Evolutionary conservation across 257 asterid species (phyloP).

Genomic region (Pogostemon cablin): DNA sequence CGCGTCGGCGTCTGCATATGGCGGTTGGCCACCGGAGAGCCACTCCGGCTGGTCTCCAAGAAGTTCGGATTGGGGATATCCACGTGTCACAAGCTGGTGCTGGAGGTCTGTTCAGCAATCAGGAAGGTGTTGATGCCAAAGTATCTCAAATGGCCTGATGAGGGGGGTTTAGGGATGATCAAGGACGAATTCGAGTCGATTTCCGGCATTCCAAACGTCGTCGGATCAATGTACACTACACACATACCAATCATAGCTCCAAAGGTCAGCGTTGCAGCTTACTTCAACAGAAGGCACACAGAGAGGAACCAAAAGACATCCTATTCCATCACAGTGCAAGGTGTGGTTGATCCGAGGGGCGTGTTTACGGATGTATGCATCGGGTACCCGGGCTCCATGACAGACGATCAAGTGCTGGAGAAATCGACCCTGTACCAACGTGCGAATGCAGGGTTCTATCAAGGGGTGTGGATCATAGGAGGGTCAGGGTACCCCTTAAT

Average conservation of each 20-base stretch:
- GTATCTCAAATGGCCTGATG: conserved; percentile 85
- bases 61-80: conserved; percentile 91
- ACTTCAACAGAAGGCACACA: conserved; percentile 79
- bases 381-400: conserved; percentile 96
- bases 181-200: conserved; percentile 53
- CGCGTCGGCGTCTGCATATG: conserved; percentile 96
- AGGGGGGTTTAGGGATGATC: conserved; percentile 41
- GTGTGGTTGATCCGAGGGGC: conserved; percentile 79
- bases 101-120: conserved; percentile 94
- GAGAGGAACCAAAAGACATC: conserved; percentile 92
- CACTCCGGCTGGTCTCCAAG: conserved; percentile 81
- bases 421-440: conserved; percentile 77
- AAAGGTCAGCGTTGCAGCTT: conserved; percentile 79
- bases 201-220: conserved; percentile 77
- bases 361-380: conserved; percentile 83
- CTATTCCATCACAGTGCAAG: conserved; percentile 86
- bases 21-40: conserved; percentile 99
- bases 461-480: conserved; percentile 78
- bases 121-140: conserved; percentile 81
- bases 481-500: conserved; percentile 72
- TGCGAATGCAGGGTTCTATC: conserved; percentile 71
- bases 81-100: conserved; percentile 87
- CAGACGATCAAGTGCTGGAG: conserved; percentile 86
- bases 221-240: conserved; percentile 90
- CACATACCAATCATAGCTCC: conserved; percentile 96